Base-by-base conservation (phyloP, 129 eudicot genomes). In the Heracleum sosnowskyi region DNA sequence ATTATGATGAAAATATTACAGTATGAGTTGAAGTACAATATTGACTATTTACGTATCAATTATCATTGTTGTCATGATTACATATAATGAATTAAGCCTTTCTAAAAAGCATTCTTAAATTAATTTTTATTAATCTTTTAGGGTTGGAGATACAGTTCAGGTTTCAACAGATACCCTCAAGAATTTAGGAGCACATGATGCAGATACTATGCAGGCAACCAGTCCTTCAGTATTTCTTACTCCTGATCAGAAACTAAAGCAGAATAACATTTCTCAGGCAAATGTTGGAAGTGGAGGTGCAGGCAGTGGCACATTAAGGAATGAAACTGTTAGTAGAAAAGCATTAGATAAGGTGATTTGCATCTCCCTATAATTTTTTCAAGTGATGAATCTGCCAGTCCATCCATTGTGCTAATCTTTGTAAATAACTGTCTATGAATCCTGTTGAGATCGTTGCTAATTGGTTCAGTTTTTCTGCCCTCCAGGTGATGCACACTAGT, bases 311-410 rank as follows among this genome's bases (percentile, higher is more conserved):
- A 85, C 91, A 45, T 82, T 73, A n/a, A 82, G 80, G 83, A 95
- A 75, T 66, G 99, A 95, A 74, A 92, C 96, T 73, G 94, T 90
- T 76, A 88, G 88, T 80, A 88, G 96, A 63, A 94, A 86, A 88
- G 96, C 98, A 79, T 80, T 95, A 83, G 99, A 95, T 80, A 95
- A 95, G 99, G 99, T 95, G 81, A 18, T 64, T 70, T 79, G 66
- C 18, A 42, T 74, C 78, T 74, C 24, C 74, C 40, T 74, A 68
- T 36, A 35, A 63, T 76, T 81, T 0, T 20, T 33, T 11, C 46
- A 63, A 31, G 42, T 49, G 36, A 20, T 11, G 51, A 20, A 40
- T 72, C 24, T 22, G n/a, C 16, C 22, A n/a, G 28, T 13, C 75
- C 3, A 16, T 44, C 73, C 24, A 7, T 70, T 24, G 45, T 22